A percentile compares a stretch with the other conserved stretches of the same genome.
These are phyloP conservation scores for Rhodosporidiobolus sp. DNA, from an alignment of 768 basidiomycete species.

Conservation along the genomic window DNA sequence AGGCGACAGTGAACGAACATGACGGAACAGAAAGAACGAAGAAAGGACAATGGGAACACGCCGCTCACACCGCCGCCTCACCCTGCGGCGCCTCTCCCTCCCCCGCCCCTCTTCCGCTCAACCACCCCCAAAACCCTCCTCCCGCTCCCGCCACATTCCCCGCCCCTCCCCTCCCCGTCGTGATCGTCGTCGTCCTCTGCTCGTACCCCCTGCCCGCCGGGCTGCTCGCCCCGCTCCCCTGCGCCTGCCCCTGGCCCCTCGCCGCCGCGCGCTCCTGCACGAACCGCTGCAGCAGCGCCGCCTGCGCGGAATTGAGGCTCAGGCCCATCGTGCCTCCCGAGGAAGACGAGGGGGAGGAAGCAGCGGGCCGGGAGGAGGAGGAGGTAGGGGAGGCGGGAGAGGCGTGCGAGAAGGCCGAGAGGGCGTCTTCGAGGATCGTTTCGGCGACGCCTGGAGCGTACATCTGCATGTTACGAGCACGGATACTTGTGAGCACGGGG, in stretches of 20 bases:
- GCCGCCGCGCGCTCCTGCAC: neutral
- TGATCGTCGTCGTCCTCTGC: constrained; percentile 3
- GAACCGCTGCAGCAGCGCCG: constrained; percentile 3
- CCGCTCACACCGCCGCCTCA: neutral
- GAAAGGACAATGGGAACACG: neutral
- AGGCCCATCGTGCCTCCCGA: neutral
- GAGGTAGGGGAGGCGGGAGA: neutral
- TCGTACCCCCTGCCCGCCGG: constrained; percentile 8
- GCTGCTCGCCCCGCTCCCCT: neutral
- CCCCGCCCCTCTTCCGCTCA: neutral
- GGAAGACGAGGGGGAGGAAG: neutral
- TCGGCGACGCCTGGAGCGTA: constrained; percentile 47
- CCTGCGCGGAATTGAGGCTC: constrained; percentile 4
- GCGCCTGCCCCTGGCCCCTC: neutral
- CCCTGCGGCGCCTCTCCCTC: neutral
- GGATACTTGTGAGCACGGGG: neutral
- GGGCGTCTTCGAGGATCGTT: constrained; percentile 45
- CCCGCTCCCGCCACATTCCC: neutral
- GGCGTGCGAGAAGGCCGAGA: constrained; percentile 1
- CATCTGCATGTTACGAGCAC: constrained; percentile 7
- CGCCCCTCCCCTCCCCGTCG: neutral
- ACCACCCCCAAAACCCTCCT: constrained; percentile 13
- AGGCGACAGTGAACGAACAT: too few species aligned
- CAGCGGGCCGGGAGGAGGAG: neutral
- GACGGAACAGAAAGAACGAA: neutral